A percentile compares a stretch with the other conserved stretches of the same genome.
Evolutionary conservation across 805 yeast species (phyloP).

Genomic region (Candida oleophila): DNA sequence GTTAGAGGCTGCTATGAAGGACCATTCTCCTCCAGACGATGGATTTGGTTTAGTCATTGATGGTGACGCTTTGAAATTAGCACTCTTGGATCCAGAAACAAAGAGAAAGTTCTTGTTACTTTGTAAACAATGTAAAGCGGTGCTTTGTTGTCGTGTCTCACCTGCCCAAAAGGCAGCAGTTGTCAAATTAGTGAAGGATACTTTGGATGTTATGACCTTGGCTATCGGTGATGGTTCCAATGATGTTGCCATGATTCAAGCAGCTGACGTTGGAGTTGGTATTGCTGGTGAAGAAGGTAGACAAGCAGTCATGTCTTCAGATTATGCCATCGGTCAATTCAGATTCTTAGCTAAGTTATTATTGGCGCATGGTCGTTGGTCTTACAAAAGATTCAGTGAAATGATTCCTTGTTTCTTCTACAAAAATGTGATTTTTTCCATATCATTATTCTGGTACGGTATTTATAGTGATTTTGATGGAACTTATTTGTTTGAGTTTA

Average conservation of each 20-base stretch:
- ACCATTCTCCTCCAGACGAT: conserved; percentile 68
- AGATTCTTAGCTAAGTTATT: conserved; percentile 65
- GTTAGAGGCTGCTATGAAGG: conserved; percentile 47
- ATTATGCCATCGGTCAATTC: conserved; percentile 83
- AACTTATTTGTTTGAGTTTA: conserved; percentile 72
- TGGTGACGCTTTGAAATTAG: conserved; percentile 68
- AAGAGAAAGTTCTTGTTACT: conserved; percentile 62
- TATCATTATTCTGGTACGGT: conserved; percentile 80
- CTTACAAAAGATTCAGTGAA: conserved; percentile 76
- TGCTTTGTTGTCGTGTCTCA: conserved; percentile 82
- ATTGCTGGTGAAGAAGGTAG: conserved; percentile 92
- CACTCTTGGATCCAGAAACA: conserved; percentile 37
- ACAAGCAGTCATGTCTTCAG: conserved; percentile 86
- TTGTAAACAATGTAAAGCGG: conserved; percentile 80
- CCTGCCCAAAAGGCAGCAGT: conserved; percentile 89
- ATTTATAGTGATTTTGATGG: conserved; percentile 76
- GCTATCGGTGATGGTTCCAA: conserved; percentile 90
- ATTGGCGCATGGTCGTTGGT: conserved; percentile 84
- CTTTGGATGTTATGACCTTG: conserved; percentile 76
- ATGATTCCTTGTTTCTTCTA: conserved; percentile 82
- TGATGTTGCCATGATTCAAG: conserved; percentile 89
- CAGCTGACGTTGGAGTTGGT: conserved; percentile 86
- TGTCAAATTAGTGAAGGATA: conserved; percentile 71
- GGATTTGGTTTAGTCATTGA: conserved; percentile 72
- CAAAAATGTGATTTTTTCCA: conserved; percentile 73